Conservation (phyloP, 371 early-diverging fungal genomes). For the Sanchytrium tribonematis region DNA sequence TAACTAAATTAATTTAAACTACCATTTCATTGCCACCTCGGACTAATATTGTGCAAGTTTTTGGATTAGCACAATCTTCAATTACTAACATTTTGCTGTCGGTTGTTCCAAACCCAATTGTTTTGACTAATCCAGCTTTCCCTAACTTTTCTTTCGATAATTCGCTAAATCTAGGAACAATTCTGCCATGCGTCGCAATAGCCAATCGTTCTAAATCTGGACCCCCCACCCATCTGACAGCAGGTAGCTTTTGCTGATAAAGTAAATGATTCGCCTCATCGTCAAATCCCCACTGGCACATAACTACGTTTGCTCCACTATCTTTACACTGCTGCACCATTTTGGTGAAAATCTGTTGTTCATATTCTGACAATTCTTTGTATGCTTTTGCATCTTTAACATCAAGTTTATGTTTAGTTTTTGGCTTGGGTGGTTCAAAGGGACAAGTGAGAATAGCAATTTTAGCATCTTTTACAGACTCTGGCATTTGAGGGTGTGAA, state of each 20-base stretch:
- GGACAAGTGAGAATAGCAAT: slow-evolving; percentile 98
- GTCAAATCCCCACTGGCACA: slow-evolving; percentile 99
- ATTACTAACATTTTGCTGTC: slow-evolving; percentile 94
- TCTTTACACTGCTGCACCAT: slow-evolving; percentile 95
- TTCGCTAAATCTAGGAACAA: slow-evolving; percentile 98
- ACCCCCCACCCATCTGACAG: slow-evolving; percentile 99
- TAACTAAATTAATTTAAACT: slow-evolving; percentile 22
- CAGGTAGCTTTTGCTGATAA: slow-evolving; percentile 88
- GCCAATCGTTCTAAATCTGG: slow-evolving; percentile 95
- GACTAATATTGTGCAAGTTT: slow-evolving; percentile 92
- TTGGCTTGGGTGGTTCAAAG: slow-evolving; percentile 99
- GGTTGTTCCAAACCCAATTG: slow-evolving; percentile 87
- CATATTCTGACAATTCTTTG: slow-evolving; percentile 78
- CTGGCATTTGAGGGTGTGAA: slow-evolving; percentile 98
- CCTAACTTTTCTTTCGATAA: slow-evolving; percentile 73
- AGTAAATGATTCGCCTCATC: slow-evolving; percentile 99
- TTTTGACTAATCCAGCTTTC: slow-evolving; percentile 68
- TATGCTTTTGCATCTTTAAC: slow-evolving; percentile 93
- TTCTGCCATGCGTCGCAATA: slow-evolving; percentile 93
- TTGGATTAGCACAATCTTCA: slow-evolving; percentile 88
- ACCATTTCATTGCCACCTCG: slow-evolving; percentile 96
- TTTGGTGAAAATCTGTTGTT: slow-evolving; percentile 73
- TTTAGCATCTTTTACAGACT: slow-evolving; percentile 76
- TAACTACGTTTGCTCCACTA: slow-evolving; percentile 85
- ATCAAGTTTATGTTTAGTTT: slow-evolving; percentile 98